Conservation (phyloP, 1,139 yeast genomes). For the Wickerhamomyces sp. region DNA sequence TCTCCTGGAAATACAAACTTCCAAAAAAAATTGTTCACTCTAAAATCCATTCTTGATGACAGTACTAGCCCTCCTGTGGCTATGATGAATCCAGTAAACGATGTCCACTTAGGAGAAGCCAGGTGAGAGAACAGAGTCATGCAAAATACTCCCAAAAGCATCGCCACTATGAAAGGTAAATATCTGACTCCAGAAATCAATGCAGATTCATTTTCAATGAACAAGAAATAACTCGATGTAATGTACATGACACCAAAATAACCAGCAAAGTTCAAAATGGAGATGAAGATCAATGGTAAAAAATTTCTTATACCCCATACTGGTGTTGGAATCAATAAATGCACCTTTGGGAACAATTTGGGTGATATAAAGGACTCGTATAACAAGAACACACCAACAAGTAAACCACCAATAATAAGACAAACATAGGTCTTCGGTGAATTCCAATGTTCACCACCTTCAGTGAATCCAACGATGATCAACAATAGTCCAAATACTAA, state of each 20-base stretch:
- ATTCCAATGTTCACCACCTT: constrained; percentile 29
- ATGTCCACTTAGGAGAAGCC: not conserved
- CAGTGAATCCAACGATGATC: constrained; percentile 28
- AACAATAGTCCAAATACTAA: constrained; percentile 24
- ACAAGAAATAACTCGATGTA: not conserved
- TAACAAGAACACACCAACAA: constrained; percentile 4
- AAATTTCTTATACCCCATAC: too few relatives aligned
- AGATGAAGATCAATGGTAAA: not conserved
- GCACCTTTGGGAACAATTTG: not conserved
- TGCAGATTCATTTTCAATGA: not conserved
- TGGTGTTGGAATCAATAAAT: not conserved
- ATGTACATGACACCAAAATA: not conserved
- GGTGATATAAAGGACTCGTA: not conserved
- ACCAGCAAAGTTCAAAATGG: not conserved
- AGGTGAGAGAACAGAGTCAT: not conserved
- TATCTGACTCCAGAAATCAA: not conserved
- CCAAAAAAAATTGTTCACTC: not conserved
- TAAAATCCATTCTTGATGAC: not conserved
- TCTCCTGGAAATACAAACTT: not conserved
- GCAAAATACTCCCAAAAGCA: not conserved
- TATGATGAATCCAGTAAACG: not conserved
- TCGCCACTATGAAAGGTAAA: not conserved
- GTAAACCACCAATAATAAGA: constrained; percentile 11
- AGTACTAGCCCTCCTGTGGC: not conserved
- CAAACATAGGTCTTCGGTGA: constrained; percentile 26